Conservation (phyloP, 306 rosid species). For the Medicago lupulina region DNA sequence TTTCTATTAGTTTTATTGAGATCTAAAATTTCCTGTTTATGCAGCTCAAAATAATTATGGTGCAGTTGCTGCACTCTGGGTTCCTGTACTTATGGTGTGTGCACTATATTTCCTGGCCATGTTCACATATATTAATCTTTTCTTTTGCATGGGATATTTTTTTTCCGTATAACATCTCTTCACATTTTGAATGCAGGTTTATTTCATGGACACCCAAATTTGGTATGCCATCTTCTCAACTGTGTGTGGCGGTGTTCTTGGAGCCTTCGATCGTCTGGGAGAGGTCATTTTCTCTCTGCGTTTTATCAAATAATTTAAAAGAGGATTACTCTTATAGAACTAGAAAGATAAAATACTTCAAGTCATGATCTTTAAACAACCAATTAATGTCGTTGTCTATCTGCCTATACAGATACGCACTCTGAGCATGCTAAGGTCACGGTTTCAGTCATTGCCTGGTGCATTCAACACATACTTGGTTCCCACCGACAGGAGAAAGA, state of each 20-base stretch:
- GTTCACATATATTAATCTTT: conserved; percentile 32
- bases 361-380: conserved; percentile 5
- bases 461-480: conserved; percentile 93
- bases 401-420: conserved; percentile 79
- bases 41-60: conserved; percentile 78
- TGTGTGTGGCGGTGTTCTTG: conserved; percentile 83
- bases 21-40: conserved; percentile 41
- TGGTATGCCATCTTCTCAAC: conserved; percentile 93
- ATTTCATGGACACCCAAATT: conserved; percentile 97
- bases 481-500: conserved; percentile 82
- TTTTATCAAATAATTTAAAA: conserved; percentile 17
- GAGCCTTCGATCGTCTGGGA: conserved; percentile 97
- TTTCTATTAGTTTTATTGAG: conserved; percentile 22
- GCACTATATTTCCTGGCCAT: conserved; percentile 37
- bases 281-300: conserved; percentile 60
- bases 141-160: conserved; percentile 34
- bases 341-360: conserved; percentile 24
- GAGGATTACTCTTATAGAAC: conserved; percentile 35
- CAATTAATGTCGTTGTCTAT: conserved; percentile 37
- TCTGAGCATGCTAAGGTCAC: conserved; percentile 88
- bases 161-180: conserved; percentile 42
- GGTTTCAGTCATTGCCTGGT: conserved; percentile 96
- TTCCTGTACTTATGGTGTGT: conserved; percentile 78
- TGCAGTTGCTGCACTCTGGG: conserved; percentile 87
- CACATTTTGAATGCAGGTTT: conserved; percentile 66